Evolutionary conservation across 2,329 filamentous ascomycete species (phyloP).

Genomic region (Fusarium sp.): DNA sequence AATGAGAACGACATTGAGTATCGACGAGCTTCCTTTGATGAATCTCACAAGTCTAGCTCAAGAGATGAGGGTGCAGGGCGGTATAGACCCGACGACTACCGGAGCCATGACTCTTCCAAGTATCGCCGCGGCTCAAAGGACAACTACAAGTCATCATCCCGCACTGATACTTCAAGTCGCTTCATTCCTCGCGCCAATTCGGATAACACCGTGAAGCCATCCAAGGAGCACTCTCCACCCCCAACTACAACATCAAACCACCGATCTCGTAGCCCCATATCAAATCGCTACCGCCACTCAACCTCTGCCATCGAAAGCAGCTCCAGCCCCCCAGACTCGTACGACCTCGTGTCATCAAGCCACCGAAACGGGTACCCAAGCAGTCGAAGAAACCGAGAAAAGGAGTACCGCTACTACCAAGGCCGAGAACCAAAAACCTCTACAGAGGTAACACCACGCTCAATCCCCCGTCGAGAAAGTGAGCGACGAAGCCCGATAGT

Average conservation of each 20-base stretch:
- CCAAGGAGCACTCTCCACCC: conserved; percentile 28
- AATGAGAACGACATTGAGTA: conserved; percentile 29
- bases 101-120: conserved; percentile 25
- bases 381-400: conserved; percentile 39
- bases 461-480: conserved; percentile 15
- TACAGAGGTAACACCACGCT: conserved; percentile 33
- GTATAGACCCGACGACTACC: conserved; percentile 34
- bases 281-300: conserved; percentile 38
- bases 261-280: conserved; percentile 36
- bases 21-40: conserved; percentile 25
- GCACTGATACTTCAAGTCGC: conserved; percentile 25
- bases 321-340: conserved; percentile 19
- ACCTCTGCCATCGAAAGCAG: conserved; percentile 24
- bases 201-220: conserved; percentile 27
- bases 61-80: conserved; percentile 33
- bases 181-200: conserved; percentile 31
- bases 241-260: conserved; percentile 11
- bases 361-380: conserved; percentile 21
- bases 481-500: conserved; percentile 37
- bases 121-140: conserved; percentile 35
- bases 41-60: conserved; percentile 20
- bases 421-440: conserved; percentile 32
- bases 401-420: conserved; percentile 47
- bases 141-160: conserved; percentile 31
- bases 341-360: conserved; percentile 22